Conservation (phyloP, 441 rosid genomes). For the Pelargonium cotyledonis region DNA sequence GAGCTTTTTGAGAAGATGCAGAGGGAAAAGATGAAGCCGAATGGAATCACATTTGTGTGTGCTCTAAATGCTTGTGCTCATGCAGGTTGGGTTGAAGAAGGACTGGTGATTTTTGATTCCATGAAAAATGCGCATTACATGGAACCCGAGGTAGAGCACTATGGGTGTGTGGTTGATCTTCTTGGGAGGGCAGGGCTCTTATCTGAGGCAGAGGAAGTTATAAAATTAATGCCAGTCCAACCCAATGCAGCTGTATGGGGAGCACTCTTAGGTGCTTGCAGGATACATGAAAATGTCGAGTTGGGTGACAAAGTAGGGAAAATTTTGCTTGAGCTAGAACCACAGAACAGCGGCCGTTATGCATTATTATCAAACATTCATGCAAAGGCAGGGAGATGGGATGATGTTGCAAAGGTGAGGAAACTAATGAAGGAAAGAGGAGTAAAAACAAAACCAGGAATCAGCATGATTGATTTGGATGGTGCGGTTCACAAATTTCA, state of each 20-base stretch:
- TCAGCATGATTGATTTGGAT: constrained; percentile 74
- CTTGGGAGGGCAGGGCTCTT: constrained; percentile 67
- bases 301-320: constrained; percentile 71
- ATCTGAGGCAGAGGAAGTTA: constrained; percentile 55
- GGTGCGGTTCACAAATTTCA: constrained; percentile 50
- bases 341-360: constrained; percentile 64
- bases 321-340: constrained; percentile 50
- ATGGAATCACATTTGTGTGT: constrained; percentile 21
- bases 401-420: constrained; percentile 64
- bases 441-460: constrained; percentile 54
- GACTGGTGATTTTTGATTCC: constrained; percentile 16
- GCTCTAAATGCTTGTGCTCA: constrained; percentile 28
- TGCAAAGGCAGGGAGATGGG: constrained; percentile 56
- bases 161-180: constrained; percentile 74
- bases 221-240: constrained; percentile 51
- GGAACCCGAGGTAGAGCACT: constrained; percentile 48
- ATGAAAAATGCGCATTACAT: constrained; percentile 22
- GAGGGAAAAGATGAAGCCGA: constrained; percentile 30
- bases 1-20: constrained; percentile 55
- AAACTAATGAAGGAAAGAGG: constrained; percentile 71
- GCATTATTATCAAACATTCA: constrained; percentile 66
- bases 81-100: constrained; percentile 24
- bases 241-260: constrained; percentile 65
- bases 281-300: constrained; percentile 62
- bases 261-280: constrained; percentile 64